Evolutionary conservation across 148 eudicot species (phyloP), one percentile per base, ranked within the genome.

Genomic region (Vaccinium corymbosum): DNA sequence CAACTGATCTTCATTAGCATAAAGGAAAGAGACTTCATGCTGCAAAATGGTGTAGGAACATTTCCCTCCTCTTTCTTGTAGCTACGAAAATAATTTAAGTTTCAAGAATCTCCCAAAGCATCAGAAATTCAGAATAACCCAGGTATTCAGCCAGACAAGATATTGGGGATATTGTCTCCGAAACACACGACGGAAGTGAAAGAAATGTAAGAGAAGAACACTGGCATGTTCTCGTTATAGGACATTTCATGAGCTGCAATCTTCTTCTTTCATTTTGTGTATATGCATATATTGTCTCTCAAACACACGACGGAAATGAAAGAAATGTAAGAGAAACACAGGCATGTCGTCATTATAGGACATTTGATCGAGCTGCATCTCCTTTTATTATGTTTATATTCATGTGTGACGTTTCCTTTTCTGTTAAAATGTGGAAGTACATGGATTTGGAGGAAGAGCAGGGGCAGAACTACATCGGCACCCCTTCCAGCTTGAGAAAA

Each of bases 51-150:
- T 32, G 76, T 38, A 8, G 38, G 76, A 72, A 72, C 16, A 16
- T 35, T 72, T 72, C 49, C 76, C 4, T 38, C 22, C 49, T 35
- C 46, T 42, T 46, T 29, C 78, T 46, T 46, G 76, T 38, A 72
- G 16, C 50, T 49, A 16, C 38, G 22, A 32, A 17, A 72, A 71
- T 14, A 8, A 4, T 71, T 29, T 13, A 71, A 32, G 48, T 71
- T 71, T 73, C 14, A 17, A 12, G 77, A 73, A 73, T 49, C 77
- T 17, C 11, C 1, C 48, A 38, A 42, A 17, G 77, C 77, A 38
- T 73, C 77, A 73, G 49, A 38, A 73, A 16, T 35, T 73, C 77
- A 73, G 49, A 38, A 73, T 38, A 72, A 73, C n/a, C 16, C n/a
- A 8, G 27, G 22, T 42, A 16, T 11, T 25, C 15, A 74, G 50